These are phyloP conservation scores for Diversispora eburnea DNA, from an alignment of 192 early-diverging fungal genomes.

Conservation along the genomic window DNA sequence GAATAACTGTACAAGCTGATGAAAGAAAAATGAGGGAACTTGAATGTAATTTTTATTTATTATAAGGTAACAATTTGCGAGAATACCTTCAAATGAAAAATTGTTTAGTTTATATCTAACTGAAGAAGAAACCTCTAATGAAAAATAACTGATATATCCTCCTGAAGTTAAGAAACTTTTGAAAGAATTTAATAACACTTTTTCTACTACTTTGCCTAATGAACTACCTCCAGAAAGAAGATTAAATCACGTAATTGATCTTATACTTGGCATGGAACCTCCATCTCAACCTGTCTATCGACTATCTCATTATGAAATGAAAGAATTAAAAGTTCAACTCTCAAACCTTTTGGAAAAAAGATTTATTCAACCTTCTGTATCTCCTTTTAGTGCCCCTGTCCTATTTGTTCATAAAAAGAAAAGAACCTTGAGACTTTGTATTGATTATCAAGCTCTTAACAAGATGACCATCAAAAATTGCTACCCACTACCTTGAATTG, in stretches of 20 bases:
- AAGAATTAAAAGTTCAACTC: conserved; percentile 35
- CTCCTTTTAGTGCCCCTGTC: conserved; percentile 15
- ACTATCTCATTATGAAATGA: conserved; percentile 30
- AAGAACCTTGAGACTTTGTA: conserved; percentile 35
- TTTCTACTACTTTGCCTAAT: background rate
- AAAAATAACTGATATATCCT: too few relatives aligned
- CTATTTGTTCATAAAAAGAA: conserved; percentile 30
- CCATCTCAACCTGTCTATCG: conserved; percentile 28
- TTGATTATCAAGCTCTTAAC: conserved; percentile 51
- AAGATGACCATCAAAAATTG: conserved; percentile 42
- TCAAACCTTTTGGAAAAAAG: conserved; percentile 7
- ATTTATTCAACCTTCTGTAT: conserved; percentile 24
- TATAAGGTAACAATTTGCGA: too few relatives aligned
- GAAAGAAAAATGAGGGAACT: too few relatives aligned
- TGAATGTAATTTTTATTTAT: too few relatives aligned
- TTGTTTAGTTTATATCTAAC: too few relatives aligned
- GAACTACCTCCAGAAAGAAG: conserved; percentile 16
- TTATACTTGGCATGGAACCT: conserved; percentile 8
- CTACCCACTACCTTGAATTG: conserved; percentile 41
- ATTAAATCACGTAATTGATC: conserved; percentile 16
- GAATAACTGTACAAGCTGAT: too few relatives aligned
- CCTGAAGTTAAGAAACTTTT: too few relatives aligned
- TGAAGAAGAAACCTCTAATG: too few relatives aligned
- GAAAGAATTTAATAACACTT: conserved; percentile 1
- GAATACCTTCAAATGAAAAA: too few relatives aligned